Evolutionary conservation across 2,329 filamentous ascomycete genomes (phyloP).

Genomic region (Ascochyta rabiei): DNA sequence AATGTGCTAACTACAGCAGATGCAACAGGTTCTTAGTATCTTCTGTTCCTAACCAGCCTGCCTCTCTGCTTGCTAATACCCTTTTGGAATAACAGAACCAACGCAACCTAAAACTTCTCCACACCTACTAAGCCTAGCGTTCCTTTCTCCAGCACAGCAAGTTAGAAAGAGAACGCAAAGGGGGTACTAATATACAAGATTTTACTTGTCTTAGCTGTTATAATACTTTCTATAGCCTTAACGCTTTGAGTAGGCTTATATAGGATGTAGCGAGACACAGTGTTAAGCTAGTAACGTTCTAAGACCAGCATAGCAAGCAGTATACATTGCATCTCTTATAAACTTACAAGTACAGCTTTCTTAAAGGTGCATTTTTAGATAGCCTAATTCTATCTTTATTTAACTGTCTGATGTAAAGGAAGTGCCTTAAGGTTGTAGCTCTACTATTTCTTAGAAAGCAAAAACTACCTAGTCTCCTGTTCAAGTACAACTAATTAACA

Average conservation of each 20-base stretch:
- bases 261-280: conserved; percentile 3
- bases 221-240: conserved; percentile 6
- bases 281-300: conserved; percentile 4
- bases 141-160: conserved; percentile 9
- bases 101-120: conserved; percentile 11
- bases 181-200: conserved; percentile 3
- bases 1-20: not conserved
- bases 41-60: conserved; percentile 13
- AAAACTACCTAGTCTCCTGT: not conserved
- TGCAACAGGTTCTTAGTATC: conserved; percentile 6
- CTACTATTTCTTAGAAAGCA: not conserved
- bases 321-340: not conserved
- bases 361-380: not conserved
- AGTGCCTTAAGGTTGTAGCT: not conserved
- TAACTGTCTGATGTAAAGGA: not conserved
- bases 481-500: not conserved
- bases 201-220: conserved; percentile 3
- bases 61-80: conserved; percentile 11
- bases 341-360: not conserved
- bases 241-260: conserved; percentile 6
- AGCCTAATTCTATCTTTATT: not conserved
- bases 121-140: conserved; percentile 5
- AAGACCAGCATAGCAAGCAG: not conserved
- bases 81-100: conserved; percentile 13
- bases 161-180: conserved; percentile 2